Base-by-base conservation (phyloP, 352 stramenopile genomes). In the Ochromonadaceae sp. region DNA sequence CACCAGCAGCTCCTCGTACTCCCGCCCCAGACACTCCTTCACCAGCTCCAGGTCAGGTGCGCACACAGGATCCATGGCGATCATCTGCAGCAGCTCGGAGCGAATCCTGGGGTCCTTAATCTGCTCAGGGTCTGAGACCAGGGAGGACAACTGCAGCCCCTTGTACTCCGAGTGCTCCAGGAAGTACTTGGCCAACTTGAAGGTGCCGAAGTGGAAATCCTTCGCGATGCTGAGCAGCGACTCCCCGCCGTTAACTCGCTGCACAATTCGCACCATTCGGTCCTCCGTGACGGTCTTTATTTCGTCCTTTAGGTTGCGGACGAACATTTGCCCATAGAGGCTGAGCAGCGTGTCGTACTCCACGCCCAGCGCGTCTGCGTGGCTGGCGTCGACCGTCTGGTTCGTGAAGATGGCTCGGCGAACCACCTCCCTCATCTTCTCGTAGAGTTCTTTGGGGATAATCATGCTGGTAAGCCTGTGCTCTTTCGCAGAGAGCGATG, bases 1-100 rank as follows among this genome's bases (percentile, higher is more conserved):
- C 4, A 31, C 26, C 22, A 63, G 22, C 38, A 63, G 55, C 14
- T 63, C 34, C 41, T 63, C 55, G 25, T 50, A 63, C n/a, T 63
- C 55, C 22, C 41, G 36, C 22, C 55, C 52, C 4, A 46, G 30
- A 15, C 38, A 63, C 12, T 63, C 35, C n/a, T 59, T 59, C 25
- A 59, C 40, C n/a, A n/a, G n/a, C n/a, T n/a, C n/a, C n/a, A n/a
- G n/a, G n/a, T n/a, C n/a, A n/a, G n/a, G 10, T 9, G 5, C 4
- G 42, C 20, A 34, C 14, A 20, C 28, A 52, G 44, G 44, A 52
- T 52, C 44, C 7, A 17, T 17, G 28, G 44, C 7, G 35, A 52
- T 52, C 44, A 52, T 52, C 7, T 52, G 14, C 20, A 52, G 35
- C 34, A 52, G 12, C 7, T 52, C 44, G 20, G 12, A 34, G 14